These are phyloP conservation scores for Acaromyces ingoldii DNA, from an alignment of 1,284 basidiomycete genomes.

Conservation along the genomic window DNA sequence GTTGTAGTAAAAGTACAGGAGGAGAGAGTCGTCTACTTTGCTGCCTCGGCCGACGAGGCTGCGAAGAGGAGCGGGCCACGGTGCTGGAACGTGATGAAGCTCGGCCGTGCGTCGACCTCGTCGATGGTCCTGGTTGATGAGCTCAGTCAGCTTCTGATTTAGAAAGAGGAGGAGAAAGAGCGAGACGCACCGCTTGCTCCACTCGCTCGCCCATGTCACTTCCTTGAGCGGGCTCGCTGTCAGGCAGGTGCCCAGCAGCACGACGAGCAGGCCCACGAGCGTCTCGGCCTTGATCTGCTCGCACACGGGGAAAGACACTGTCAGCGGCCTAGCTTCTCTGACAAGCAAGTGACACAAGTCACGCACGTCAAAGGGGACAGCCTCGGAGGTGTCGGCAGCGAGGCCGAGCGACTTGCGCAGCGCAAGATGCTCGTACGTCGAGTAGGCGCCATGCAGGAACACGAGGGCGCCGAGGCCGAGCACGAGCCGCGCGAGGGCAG, in stretches of 20 bases:
- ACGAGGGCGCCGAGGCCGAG: slow-evolving; percentile 16
- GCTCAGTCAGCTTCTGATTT: not conserved
- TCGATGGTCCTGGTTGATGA: slow-evolving; percentile 64
- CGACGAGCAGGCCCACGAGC: slow-evolving; percentile 62
- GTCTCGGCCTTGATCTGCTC: slow-evolving; percentile 68
- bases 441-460: slow-evolving; percentile 39
- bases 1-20: too few species aligned
- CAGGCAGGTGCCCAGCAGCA: slow-evolving; percentile 66
- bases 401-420: slow-evolving; percentile 32
- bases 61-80: slow-evolving; percentile 55
- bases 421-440: slow-evolving; percentile 39
- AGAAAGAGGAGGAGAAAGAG: not conserved
- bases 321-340: not conserved
- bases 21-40: too few species aligned
- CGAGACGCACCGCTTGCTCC: slow-evolving; percentile 65
- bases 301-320: not conserved
- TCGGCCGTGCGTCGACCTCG: slow-evolving; percentile 69
- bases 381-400: slow-evolving; percentile 10
- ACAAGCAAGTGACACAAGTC: not conserved
- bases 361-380: slow-evolving; percentile 34
- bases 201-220: slow-evolving; percentile 82
- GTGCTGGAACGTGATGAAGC: slow-evolving; percentile 67
- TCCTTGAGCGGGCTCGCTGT: slow-evolving; percentile 68
- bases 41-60: too few species aligned
- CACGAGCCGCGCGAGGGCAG: too few species aligned